Evolutionary conservation across 2,329 filamentous ascomycete species (phyloP).

Genomic region (Pseudocercospora macadamiae): DNA sequence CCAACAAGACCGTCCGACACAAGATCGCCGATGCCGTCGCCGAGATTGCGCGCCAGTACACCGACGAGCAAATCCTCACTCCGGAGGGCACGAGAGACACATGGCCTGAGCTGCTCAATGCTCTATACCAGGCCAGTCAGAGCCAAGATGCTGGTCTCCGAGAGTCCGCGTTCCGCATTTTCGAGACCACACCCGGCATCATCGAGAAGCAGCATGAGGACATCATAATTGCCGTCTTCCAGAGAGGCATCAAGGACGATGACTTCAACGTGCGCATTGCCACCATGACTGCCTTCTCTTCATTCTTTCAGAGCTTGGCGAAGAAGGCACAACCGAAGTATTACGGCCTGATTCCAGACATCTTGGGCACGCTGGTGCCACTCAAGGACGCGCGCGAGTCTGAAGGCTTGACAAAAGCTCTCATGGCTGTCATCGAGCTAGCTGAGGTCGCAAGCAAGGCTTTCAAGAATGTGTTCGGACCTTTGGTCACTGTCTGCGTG

Average conservation of each 20-base stretch:
- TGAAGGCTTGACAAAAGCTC: constrained; percentile 85
- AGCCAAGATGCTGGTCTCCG: constrained; percentile 80
- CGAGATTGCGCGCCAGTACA: constrained; percentile 92
- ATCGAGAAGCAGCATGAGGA: constrained; percentile 96
- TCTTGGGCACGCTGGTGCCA: constrained; percentile 91
- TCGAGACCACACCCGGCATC: constrained; percentile 90
- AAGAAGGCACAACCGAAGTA: constrained; percentile 91
- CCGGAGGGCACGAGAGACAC: constrained; percentile 51
- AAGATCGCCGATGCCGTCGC: constrained; percentile 98
- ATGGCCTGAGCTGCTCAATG: constrained; percentile 87
- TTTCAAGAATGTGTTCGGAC: constrained; percentile 94
- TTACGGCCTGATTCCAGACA: constrained; percentile 81
- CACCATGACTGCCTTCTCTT: constrained; percentile 94
- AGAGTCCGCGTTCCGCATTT: constrained; percentile 92
- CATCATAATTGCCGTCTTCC: constrained; percentile 84
- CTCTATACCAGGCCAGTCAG: constrained; percentile 88
- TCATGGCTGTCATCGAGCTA: constrained; percentile 89
- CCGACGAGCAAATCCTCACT: constrained; percentile 62
- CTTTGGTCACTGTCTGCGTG: constrained; percentile 88
- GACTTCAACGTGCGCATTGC: constrained; percentile 85
- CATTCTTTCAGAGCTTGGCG: constrained; percentile 87
- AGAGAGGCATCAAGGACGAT: constrained; percentile 87
- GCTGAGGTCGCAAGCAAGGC: constrained; percentile 95
- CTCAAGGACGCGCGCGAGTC: constrained; percentile 91
- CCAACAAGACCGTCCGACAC: constrained; percentile 75